phyloP scores from a whole-genome alignment of 164 flowering plant genomes.

The Cinnamomum micranthum region DNA sequence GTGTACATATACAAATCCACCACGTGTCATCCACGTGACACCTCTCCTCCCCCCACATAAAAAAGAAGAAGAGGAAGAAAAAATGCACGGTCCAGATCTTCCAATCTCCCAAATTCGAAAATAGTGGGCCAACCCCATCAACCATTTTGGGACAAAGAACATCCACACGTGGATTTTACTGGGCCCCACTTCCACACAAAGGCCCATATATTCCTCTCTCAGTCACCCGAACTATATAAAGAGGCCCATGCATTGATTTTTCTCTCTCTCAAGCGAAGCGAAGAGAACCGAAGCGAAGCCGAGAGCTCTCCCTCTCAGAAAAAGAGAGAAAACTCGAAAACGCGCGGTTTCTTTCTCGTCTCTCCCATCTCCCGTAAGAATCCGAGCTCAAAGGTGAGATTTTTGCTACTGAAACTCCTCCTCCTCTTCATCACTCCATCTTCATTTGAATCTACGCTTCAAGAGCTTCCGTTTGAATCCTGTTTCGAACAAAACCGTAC shows the following conservation, averaged over 20 bases:
- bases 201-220: too few relatives aligned
- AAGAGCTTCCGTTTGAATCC: slow-evolving; percentile 13
- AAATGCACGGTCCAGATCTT: too few relatives aligned
- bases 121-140: too few relatives aligned
- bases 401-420: background rate
- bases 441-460: slow-evolving; percentile 6
- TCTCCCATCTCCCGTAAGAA: background rate
- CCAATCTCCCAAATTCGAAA: too few relatives aligned
- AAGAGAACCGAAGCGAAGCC: background rate
- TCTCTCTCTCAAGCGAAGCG: background rate
- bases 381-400: background rate
- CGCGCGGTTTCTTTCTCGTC: background rate
- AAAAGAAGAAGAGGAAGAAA: too few relatives aligned
- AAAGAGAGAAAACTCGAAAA: background rate
- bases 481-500: slow-evolving; percentile 1
- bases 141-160: too few relatives aligned
- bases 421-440: background rate
- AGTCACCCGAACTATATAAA: too few relatives aligned
- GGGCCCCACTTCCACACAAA: too few relatives aligned
- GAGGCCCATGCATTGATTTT: background rate
- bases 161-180: too few relatives aligned
- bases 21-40: too few relatives aligned
- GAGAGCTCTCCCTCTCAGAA: background rate
- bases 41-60: too few relatives aligned
- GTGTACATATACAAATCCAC: too few relatives aligned